Percentiles rank a stretch among this genome's conserved stretches.
Conservation (phyloP, 1,139 yeast species). For the Protomyces arabidopsidicola region DNA sequence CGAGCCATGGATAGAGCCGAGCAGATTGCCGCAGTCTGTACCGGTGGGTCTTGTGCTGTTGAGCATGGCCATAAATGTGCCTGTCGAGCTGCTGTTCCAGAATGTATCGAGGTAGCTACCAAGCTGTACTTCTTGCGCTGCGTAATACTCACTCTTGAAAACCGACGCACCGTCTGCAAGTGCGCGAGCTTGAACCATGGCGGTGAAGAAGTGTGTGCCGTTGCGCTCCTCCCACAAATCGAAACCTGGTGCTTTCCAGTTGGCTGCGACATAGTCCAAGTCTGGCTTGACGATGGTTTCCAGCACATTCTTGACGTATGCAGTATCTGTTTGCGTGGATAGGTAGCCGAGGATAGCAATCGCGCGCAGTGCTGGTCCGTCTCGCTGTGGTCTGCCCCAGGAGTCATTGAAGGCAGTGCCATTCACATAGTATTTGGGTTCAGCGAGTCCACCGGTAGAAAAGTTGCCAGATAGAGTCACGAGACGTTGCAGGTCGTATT, state of each 20-base stretch:
- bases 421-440: constrained; percentile 24
- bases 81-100: constrained; percentile 48
- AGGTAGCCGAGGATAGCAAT: constrained; percentile 57
- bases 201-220: constrained; percentile 65
- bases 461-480: constrained; percentile 17
- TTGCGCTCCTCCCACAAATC: constrained; percentile 94
- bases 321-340: constrained; percentile 38
- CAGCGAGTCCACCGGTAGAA: constrained; percentile 17
- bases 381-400: constrained; percentile 94
- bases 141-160: constrained; percentile 43
- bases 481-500: constrained; percentile 8
- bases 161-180: constrained; percentile 54
- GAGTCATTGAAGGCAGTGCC: constrained; percentile 31
- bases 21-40: constrained; percentile 69
- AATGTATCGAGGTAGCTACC: constrained; percentile 40
- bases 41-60: constrained; percentile 52
- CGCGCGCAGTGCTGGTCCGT: constrained; percentile 84
- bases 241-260: constrained; percentile 65
- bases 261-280: constrained; percentile 55
- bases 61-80: constrained; percentile 45
- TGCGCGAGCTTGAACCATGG: constrained; percentile 68
- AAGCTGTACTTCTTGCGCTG: constrained; percentile 44
- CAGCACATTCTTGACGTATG: constrained; percentile 15
- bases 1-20: constrained; percentile 51
- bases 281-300: constrained; percentile 58